A percentile compares a stretch with the other conserved stretches of the same genome.
Evolutionary conservation across 768 basidiomycete species (phyloP).

Genomic region (Russula virescens): DNA sequence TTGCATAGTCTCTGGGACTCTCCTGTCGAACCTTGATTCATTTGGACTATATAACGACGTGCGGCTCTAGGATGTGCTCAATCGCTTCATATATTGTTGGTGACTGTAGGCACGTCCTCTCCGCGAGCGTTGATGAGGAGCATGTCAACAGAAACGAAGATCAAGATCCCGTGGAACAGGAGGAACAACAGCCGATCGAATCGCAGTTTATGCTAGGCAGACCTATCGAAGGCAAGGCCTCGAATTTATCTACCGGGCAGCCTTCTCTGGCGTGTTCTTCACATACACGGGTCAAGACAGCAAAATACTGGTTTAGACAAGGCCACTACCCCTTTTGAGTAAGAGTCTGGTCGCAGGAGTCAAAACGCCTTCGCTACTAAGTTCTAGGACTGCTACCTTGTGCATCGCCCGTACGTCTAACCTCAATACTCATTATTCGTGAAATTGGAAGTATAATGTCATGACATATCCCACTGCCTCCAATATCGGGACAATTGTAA

Average conservation of each 20-base stretch:
- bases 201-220: slow-evolving; percentile 81
- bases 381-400: slow-evolving; percentile 76
- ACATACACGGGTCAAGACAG: slow-evolving; percentile 87
- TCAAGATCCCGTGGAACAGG: too few relatives aligned
- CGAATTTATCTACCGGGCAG: slow-evolving; percentile 75
- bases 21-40: slow-evolving; percentile 86
- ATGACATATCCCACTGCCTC: too few relatives aligned
- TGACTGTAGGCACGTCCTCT: slow-evolving; percentile 29
- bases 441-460: too few relatives aligned
- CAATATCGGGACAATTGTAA: too few relatives aligned
- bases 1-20: slow-evolving; percentile 62
- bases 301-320: slow-evolving; percentile 81
- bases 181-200: too few relatives aligned
- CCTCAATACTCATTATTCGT: not conserved
- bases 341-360: slow-evolving; percentile 80
- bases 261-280: slow-evolving; percentile 77
- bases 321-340: slow-evolving; percentile 88
- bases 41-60: slow-evolving; percentile 77
- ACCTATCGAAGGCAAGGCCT: slow-evolving; percentile 79
- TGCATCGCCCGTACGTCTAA: slow-evolving; percentile 82
- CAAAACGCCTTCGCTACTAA: slow-evolving; percentile 83
- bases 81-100: slow-evolving; percentile 83
- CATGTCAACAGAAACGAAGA: too few relatives aligned
- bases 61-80: slow-evolving; percentile 81
- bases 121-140: slow-evolving; percentile 29